Base-by-base conservation (phyloP, 257 asterid species). In the Solanum microdontum region DNA sequence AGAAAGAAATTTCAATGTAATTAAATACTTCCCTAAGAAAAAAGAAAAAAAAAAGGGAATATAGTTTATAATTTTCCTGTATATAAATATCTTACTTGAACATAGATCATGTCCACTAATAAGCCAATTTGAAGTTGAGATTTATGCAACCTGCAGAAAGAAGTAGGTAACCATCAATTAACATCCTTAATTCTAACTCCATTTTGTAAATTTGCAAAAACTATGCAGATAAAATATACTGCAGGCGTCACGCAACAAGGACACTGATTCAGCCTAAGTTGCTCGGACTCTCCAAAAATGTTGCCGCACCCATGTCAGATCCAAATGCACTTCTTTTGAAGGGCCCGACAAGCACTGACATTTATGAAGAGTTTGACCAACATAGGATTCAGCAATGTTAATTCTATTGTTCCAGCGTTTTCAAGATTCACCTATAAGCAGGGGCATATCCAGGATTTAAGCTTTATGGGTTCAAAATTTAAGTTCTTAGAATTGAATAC, bases 11-110 rank as follows among this genome's bases (percentile, higher is more conserved):
- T 24, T 77, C 84, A 77, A 40, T 24, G 19, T 3, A 40, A 77
- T 13, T 24, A 79, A 40, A 24, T 40, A 79, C 11, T 34, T 13
- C 30, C 64, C 84, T 14, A 40, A 77, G 26, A 60, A 68, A 66
- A 23, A 51, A 24, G 39, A 6, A 60, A 68, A 66, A 37, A 15
- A 51, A 24, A 37, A 6, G 45, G 60, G 68, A 45, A 32, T 24
- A 84, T 39, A 45, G 68, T 77, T 76, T n/a, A 14, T 37, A 43
- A 79, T 26, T 43, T 24, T 77, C 62, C 28, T 43, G 17, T 45
- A 21, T n/a, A 82, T 30, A 48, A 30, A 3, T 32, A 86, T 88
- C 97, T 93, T 95, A 95, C 98, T 94, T 91, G 97, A 94, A 93
- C 97, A 95, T 93, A 92, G 95, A 92, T 94, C 94, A 92, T 88